A percentile compares a stretch with the other conserved stretches of the same genome.
phyloP scores from a whole-genome alignment of 2,329 filamentous ascomycete species.

The Talaromyces piceae region DNA sequence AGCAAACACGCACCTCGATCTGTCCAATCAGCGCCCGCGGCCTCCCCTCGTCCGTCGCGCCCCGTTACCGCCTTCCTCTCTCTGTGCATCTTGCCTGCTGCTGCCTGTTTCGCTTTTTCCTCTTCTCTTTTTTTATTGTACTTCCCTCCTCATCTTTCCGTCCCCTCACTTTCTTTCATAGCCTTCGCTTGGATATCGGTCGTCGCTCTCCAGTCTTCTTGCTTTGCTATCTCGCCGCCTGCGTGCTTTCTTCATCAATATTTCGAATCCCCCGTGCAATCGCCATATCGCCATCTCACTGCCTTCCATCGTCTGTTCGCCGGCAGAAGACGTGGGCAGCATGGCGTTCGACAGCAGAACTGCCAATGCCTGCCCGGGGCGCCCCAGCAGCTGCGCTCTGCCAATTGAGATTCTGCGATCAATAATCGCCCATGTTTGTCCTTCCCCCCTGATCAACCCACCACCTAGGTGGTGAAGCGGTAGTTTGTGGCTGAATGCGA shows the following conservation, averaged over 20 bases:
- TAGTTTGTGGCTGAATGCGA: too few relatives aligned
- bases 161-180: conserved; percentile 11
- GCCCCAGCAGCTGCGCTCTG: conserved; percentile 10
- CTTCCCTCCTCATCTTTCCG: conserved; percentile 4
- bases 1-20: background rate
- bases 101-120: background rate
- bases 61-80: background rate
- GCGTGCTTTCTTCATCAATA: background rate
- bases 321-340: background rate
- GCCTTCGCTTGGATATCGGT: too few relatives aligned
- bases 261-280: background rate
- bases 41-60: background rate
- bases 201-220: too few relatives aligned
- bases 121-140: background rate
- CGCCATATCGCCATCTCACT: background rate
- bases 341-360: background rate
- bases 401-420: conserved; percentile 24
- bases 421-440: conserved; percentile 27
- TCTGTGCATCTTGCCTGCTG: background rate
- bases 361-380: background rate
- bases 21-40: background rate
- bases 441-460: conserved; percentile 27
- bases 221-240: background rate
- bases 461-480: too few relatives aligned
- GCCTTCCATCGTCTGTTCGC: background rate